Base-by-base conservation (phyloP, 805 yeast genomes). In the Lipomyces starkeyi region DNA sequence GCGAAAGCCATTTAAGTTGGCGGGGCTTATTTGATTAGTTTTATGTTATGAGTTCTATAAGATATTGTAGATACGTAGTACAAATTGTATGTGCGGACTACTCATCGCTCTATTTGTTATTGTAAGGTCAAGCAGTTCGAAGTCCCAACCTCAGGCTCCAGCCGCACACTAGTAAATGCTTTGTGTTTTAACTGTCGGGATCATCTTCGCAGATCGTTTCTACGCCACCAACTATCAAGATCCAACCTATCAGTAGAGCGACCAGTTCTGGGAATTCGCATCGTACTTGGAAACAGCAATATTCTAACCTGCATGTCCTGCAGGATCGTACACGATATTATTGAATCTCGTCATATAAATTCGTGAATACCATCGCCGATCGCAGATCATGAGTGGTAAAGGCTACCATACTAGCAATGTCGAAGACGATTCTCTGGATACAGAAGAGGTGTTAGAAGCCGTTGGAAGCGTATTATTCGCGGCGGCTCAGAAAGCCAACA, bases 401-500 rank as follows among this genome's bases (percentile, higher is more conserved):
- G 29, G 56, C 17, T n/a, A 25, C 29, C 34, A 8, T 11, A 25
- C 56, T 9, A 53, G 56, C 56, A 53, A 43, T 17, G n/a, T 17
- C 56, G 56, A 14, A 14, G 34, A 53, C 20, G n/a, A 22, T 53
- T 13, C 56, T 14, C 56, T 29, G 11, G 61, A 54, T 6, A 53
- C 64, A 9, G 71, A 59, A 55, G 72, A 66, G 52, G 67, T 59
- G 5, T 34, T 68, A n/a, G 74, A 73, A 13, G 47, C 58, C 20
- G 66, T 74, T 9, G 68, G 65, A 1, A 56, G 59, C n/a, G 66
- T 66, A 13, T 61, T 72, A 4, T 63, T 66, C 7, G 69, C 59
- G 11, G 53, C 68, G 1, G 76, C 78, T 1, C 69, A 70, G 52
- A 70, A 69, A 8, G 74, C 80, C 5, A 74, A 76, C 54, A 74